Evolutionary conservation across 352 stramenopile species (phyloP), one percentile per base, ranked within the genome.

Genomic region (Halophytophthora batemanensis): DNA sequence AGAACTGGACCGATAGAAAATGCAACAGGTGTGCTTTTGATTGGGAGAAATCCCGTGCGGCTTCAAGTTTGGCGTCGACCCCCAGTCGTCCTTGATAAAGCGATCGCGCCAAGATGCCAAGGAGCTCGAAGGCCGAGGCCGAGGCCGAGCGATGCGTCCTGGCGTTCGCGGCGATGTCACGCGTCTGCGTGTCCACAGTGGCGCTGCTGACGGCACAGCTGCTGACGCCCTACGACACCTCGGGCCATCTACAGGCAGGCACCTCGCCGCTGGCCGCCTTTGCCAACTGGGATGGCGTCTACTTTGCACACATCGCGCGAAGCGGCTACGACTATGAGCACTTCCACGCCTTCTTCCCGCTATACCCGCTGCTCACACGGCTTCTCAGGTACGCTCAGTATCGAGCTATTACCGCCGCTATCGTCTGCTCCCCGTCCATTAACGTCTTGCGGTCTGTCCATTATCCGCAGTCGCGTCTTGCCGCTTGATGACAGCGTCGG

Each of bases 251-350:
- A 5, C 56, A 62, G 21, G 38, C 58, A 2, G 42, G 40, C 15
- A 43, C 13, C 1, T 71, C 62, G 6, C 41, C 61, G 6, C 62
- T 90, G 44, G 53, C 67, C 15, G 45, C 61, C 17, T 69, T 93
- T 31, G 77, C 66, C 36, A 89, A 89, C 55, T 96, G 87, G 87
- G 87, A 95, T 63, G 87, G 79, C 46, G 86, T 91, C 45, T 95
- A 86, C 62, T 95, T 79, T 50, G 52, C 70, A 13, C 66, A 76
- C 59, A 94, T 96, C 40, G 87, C 83, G 3, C 47, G 50, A 14
- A 31, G 62, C 23, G 87, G 87, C 47, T 96, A 96, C 76, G 68
- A 74, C 45, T 93, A 88, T 44, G 87, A 96, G 65, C 79, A 95
- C 44, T 67, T 82, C 23, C 79, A 92, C 62, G 81, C 83, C 37